Evolutionary conservation across 225 moss, liverwort and hornwort genomes (phyloP).

Genomic region (Bryoerythrophyllum caledonicum): DNA sequence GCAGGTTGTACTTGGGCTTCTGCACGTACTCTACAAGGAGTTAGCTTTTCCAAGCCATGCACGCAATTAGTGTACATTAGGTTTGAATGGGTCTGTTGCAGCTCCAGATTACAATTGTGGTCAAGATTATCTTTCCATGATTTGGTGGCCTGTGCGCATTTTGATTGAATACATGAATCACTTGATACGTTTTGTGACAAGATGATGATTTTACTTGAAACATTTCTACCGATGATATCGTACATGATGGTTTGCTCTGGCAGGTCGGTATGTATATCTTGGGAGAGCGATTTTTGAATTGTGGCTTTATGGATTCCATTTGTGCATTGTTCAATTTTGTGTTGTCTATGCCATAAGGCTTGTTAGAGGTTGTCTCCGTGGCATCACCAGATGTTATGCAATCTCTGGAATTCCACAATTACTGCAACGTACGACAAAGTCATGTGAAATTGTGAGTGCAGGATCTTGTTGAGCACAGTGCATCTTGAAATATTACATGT

Average conservation of each 20-base stretch:
- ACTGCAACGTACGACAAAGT: background rate
- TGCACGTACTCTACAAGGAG: constrained; percentile 3
- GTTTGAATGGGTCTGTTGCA: constrained; percentile 19
- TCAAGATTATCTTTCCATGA: background rate
- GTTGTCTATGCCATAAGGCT: background rate
- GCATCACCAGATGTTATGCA: background rate
- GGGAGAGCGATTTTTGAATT: background rate
- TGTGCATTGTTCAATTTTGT: background rate
- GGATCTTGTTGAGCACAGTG: background rate
- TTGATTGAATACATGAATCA: constrained; percentile 8
- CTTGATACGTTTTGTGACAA: background rate
- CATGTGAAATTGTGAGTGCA: background rate
- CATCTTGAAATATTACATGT: no score
- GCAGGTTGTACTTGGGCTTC: constrained; percentile 27
- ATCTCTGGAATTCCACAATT: background rate
- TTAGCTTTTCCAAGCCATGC: constrained; percentile 17
- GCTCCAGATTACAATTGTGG: constrained; percentile 5
- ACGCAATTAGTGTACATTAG: constrained; percentile 9
- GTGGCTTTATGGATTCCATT: background rate
- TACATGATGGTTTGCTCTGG: background rate
- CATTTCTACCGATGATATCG: background rate
- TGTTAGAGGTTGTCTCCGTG: background rate
- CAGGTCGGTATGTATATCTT: background rate
- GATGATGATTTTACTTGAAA: no score
- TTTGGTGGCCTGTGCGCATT: background rate